Base-by-base conservation (phyloP, 371 early-diverging fungal genomes). In the Nematocida sp. region DNA sequence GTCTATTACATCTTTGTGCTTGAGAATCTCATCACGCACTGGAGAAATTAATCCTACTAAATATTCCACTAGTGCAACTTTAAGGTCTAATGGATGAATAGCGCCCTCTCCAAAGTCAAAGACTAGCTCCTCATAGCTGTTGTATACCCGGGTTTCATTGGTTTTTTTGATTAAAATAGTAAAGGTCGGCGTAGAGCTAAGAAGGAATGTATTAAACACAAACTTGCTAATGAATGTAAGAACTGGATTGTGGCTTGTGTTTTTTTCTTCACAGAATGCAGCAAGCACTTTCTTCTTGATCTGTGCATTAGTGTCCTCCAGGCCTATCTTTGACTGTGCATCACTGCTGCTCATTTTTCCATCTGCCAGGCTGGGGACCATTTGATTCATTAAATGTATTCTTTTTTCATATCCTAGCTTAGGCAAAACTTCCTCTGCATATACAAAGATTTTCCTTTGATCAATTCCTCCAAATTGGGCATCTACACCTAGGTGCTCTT, bases 391-490 rank as follows among this genome's bases (percentile, higher is more conserved):
- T 84, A 99, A 89, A 85, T 99, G 97, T 23, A 93, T 89, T 67
- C 99, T 92, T 89, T 97, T 97, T 88, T 92, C 91, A 90, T 95
- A 99, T 54, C 97, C 97, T 44, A 99, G 88, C 54, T 89, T 88
- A 39, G 97, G 97, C 84, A 99, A 85, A 89, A 93, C 94, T 88
- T 95, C 94, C 86, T 93, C 94, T 52, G 99, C 97, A 88, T 94
- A 91, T 2, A 92, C 92, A 86, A 99, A 99, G 85, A 99, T 99
- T 91, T 99, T 99, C 87, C 99, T 92, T 89, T 99, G 99, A 88
- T 99, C 99, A 11, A 95, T 92, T 81, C 99, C 99, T 64, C 99
- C 99, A 88, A 99, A 97, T 89, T 99, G 98, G 27, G 92, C 94
- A 88, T 99, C 99, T 44, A 94, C 95, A 42, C 90, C 89, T 52